Evolutionary conservation across 192 early-diverging fungal species (phyloP).

Genomic region (Powellomyces hirtus): DNA sequence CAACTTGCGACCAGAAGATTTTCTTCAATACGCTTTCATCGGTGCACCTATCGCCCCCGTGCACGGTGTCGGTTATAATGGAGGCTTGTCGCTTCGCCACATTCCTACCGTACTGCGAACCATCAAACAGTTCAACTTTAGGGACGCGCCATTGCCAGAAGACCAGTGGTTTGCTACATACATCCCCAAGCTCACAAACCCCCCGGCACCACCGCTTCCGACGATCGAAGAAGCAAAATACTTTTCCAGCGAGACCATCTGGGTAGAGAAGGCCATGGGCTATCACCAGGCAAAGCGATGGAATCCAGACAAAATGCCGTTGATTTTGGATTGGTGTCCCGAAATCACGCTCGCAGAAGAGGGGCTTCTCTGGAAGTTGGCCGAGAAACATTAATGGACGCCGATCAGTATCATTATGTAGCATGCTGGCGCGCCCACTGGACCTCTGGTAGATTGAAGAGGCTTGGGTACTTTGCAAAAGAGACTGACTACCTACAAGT

Average conservation of each 20-base stretch:
- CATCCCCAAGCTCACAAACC: not conserved
- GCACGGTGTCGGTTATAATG: not conserved
- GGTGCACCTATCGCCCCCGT: not conserved
- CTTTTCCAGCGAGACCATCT: not conserved
- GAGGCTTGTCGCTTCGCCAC: constrained; percentile 1
- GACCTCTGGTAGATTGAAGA: too few relatives aligned
- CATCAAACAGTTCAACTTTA: not conserved
- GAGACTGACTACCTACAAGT: too few relatives aligned
- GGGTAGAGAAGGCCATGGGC: not conserved
- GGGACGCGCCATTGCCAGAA: not conserved
- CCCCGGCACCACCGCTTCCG: not conserved
- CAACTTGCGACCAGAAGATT: constrained; percentile 3
- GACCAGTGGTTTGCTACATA: constrained; percentile 5
- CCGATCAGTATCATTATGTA: too few relatives aligned
- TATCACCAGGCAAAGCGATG: constrained; percentile 3
- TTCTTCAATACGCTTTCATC: not conserved
- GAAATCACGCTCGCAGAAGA: not conserved
- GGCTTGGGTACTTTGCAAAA: too few relatives aligned
- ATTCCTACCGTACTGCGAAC: not conserved
- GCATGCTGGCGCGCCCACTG: too few relatives aligned
- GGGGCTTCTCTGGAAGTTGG: not conserved
- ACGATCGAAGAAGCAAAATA: not conserved
- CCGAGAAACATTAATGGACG: too few relatives aligned
- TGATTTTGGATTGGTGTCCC: not conserved
- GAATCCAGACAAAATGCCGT: not conserved